phyloP scores from a whole-genome alignment of 441 rosid genomes.

The Flueggea neowawraea region DNA sequence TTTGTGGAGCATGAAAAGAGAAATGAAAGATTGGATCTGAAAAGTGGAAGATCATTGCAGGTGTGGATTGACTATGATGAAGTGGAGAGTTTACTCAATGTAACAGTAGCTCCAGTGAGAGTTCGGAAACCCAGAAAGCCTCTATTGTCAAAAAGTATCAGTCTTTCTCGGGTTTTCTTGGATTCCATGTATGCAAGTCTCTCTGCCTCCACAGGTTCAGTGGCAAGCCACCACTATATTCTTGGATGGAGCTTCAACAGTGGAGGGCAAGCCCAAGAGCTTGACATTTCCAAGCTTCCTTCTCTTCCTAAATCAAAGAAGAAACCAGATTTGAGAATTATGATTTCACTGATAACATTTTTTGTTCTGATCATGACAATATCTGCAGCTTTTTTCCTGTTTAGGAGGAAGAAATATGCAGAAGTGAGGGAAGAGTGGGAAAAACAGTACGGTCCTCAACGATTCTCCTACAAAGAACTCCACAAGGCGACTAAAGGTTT shows the following conservation, averaged over 20 bases:
- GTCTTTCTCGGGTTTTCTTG: constrained; percentile 14
- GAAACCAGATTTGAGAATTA: neutral
- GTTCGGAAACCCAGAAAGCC: constrained; percentile 14
- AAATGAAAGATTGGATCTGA: constrained; percentile 3
- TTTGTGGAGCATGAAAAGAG: neutral
- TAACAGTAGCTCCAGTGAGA: constrained; percentile 8
- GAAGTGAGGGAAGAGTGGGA: constrained; percentile 59
- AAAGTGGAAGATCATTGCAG: constrained; percentile 12
- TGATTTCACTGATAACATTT: neutral
- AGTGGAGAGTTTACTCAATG: constrained; percentile 4
- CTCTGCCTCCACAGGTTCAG: constrained; percentile 22
- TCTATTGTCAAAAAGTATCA: constrained; percentile 13
- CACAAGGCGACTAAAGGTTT: constrained; percentile 56
- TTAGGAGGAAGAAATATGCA: constrained; percentile 27
- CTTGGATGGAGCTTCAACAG: constrained; percentile 32
- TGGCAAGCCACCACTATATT: constrained; percentile 8
- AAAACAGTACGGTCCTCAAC: constrained; percentile 41
- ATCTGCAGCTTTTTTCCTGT: neutral
- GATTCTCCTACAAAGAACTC: constrained; percentile 43
- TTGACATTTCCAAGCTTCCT: constrained; percentile 25
- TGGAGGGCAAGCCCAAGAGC: constrained; percentile 15
- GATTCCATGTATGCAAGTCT: constrained; percentile 28
- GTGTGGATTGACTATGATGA: constrained; percentile 28
- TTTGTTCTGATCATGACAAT: neutral
- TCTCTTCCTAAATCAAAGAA: constrained; percentile 9